Evolutionary conservation across 345 rosid genomes (phyloP).

Genomic region (Eucalyptus cloeziana): DNA sequence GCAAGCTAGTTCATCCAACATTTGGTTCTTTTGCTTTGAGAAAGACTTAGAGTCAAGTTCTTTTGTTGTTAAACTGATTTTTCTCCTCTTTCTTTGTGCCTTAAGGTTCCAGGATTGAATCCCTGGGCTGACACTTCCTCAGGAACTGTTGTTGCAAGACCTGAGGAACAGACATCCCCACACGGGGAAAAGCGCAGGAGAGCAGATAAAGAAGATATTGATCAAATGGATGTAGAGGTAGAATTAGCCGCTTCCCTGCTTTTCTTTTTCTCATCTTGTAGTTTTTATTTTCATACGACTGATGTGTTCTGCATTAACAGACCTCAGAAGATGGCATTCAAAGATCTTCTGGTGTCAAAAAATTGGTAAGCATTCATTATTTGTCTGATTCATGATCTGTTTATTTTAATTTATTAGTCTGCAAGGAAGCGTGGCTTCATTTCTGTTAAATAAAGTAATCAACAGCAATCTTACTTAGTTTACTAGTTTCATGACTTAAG

Average conservation of each 20-base stretch:
- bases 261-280: neutral
- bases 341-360: constrained; percentile 41
- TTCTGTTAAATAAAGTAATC: neutral
- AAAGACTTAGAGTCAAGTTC: neutral
- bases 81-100: neutral
- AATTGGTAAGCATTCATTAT: constrained; percentile 38
- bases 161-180: constrained; percentile 16
- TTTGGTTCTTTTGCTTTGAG: neutral
- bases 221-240: constrained; percentile 29
- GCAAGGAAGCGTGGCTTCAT: neutral
- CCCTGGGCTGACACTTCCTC: constrained; percentile 57
- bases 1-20: neutral
- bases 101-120: constrained; percentile 76
- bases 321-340: constrained; percentile 15
- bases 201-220: constrained; percentile 39
- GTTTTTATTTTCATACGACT: neutral
- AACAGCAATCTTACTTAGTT: neutral
- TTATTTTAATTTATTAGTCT: neutral
- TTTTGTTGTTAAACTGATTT: neutral
- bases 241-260: neutral
- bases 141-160: constrained; percentile 3
- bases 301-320: constrained; percentile 19
- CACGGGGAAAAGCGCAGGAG: constrained; percentile 73
- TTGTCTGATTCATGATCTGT: neutral
- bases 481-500: neutral